Evolutionary conservation across 495 filamentous ascomycete species (phyloP).

Genomic region (Cladorrhinum samala): DNA sequence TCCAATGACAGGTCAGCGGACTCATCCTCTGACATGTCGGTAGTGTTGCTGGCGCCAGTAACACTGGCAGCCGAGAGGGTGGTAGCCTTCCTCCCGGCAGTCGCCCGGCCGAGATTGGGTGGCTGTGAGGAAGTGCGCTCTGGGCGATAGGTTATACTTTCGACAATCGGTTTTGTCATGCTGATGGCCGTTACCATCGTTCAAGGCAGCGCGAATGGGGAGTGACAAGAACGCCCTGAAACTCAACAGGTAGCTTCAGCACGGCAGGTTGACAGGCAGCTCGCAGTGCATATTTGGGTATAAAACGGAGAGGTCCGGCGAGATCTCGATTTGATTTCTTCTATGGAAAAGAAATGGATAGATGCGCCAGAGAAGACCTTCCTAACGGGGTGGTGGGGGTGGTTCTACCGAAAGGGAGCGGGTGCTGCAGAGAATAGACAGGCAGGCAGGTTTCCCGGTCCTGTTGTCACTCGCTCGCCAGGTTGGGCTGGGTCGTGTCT

Average conservation of each 20-base stretch:
- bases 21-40: constrained; percentile 35
- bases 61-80: constrained; percentile 3
- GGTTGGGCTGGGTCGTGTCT: too few relatives aligned
- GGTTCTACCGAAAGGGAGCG: constrained; percentile 13
- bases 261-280: too few relatives aligned
- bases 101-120: constrained; percentile 16
- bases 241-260: background rate
- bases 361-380: constrained; percentile 8
- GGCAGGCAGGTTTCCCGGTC: too few relatives aligned
- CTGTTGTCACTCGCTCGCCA: too few relatives aligned
- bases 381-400: constrained; percentile 10
- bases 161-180: constrained; percentile 16
- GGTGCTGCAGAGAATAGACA: too few relatives aligned
- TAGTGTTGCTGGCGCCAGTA: constrained; percentile 14
- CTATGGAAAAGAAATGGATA: constrained; percentile 4
- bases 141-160: constrained; percentile 13
- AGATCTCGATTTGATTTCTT: constrained; percentile 7
- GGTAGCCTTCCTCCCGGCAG: constrained; percentile 16
- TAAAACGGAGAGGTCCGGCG: too few relatives aligned
- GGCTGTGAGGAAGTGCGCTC: constrained; percentile 21
- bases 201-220: background rate
- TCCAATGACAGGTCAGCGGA: constrained; percentile 27
- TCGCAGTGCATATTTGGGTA: too few relatives aligned
- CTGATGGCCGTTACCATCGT: background rate
- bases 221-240: background rate